A percentile compares a stretch with the other conserved stretches of the same genome.
phyloP scores from a whole-genome alignment of 75 land plant species.

The Sequoia sempervirens region DNA sequence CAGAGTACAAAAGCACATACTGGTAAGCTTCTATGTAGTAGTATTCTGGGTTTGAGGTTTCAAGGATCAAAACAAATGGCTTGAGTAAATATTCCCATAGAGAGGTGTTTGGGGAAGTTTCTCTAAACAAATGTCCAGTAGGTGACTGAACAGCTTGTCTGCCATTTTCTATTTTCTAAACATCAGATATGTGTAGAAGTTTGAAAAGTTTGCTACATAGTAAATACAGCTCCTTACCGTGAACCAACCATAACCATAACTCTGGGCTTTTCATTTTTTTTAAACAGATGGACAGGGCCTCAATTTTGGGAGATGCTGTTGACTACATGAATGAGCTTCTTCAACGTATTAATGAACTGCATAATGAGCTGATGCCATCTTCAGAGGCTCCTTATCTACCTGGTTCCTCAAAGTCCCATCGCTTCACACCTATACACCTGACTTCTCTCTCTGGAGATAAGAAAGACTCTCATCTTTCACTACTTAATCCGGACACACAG shows the following conservation, averaged over 20 bases:
- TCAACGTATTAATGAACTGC: conserved; percentile 1
- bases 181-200: too few species aligned
- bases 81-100: background rate
- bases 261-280: background rate
- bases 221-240: background rate
- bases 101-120: background rate
- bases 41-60: background rate
- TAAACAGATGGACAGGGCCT: conserved; percentile 17
- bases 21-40: background rate
- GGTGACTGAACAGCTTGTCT: too few species aligned
- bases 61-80: background rate
- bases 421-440: too few species aligned
- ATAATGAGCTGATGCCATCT: background rate
- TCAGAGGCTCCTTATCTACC: background rate
- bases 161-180: background rate
- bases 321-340: conserved; percentile 23
- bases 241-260: too few species aligned
- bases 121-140: too few species aligned
- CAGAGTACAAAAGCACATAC: background rate
- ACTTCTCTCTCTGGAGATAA: too few species aligned
- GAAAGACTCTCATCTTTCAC: too few species aligned
- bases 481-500: too few species aligned
- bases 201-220: background rate
- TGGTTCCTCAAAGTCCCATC: too few species aligned
- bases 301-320: conserved; percentile 23